phyloP scores from a whole-genome alignment of 257 asterid genomes.

The Paulownia fortunei region DNA sequence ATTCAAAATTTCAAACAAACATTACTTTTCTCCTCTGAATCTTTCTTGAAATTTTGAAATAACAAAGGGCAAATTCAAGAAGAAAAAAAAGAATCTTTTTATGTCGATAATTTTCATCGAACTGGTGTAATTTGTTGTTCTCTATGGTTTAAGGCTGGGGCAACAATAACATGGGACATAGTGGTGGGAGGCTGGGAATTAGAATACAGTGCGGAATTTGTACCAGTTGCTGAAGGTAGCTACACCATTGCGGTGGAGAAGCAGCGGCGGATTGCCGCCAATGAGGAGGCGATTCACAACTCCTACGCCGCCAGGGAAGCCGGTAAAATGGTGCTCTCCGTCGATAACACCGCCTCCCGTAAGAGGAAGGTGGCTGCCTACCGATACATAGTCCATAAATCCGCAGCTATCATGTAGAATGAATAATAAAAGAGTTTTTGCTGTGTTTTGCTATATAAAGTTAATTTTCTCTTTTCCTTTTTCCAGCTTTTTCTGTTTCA shows the following conservation, averaged over 20 bases:
- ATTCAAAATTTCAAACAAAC: neutral
- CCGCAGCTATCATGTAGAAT: slow-evolving; percentile 29
- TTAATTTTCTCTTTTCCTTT: neutral
- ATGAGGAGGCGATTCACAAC: slow-evolving; percentile 68
- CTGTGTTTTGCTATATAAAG: no score
- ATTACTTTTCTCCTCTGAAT: no score
- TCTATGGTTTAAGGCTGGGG: slow-evolving; percentile 38
- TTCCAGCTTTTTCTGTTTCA: neutral
- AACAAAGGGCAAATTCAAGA: no score
- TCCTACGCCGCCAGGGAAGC: slow-evolving; percentile 63
- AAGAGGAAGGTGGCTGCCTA: slow-evolving; percentile 86
- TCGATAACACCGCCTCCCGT: slow-evolving; percentile 72
- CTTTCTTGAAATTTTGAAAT: no score
- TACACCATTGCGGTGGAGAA: slow-evolving; percentile 89
- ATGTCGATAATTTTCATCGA: no score
- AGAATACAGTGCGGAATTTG: slow-evolving; percentile 79
- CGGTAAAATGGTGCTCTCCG: slow-evolving; percentile 81
- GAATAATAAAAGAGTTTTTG: neutral
- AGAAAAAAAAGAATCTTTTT: no score
- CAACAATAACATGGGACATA: no score
- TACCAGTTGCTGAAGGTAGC: slow-evolving; percentile 65
- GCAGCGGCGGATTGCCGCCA: slow-evolving; percentile 54
- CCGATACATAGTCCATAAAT: slow-evolving; percentile 69
- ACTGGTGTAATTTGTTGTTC: no score
- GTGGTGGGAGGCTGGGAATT: no score